Evolutionary conservation across 495 filamentous ascomycete species (phyloP).

Genomic region (Viridothelium virens): DNA sequence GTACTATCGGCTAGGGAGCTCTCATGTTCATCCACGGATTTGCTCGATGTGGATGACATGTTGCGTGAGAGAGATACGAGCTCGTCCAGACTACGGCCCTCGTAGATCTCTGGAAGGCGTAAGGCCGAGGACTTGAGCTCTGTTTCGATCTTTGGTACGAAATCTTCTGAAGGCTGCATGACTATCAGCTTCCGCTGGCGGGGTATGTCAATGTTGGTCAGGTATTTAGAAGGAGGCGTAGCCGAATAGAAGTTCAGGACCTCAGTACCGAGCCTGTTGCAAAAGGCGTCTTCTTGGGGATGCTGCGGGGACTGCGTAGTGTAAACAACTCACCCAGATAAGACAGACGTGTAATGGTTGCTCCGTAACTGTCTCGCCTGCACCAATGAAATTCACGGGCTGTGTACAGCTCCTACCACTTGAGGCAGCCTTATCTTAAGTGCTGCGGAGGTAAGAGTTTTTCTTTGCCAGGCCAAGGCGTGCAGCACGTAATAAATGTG

Average conservation of each 20-base stretch:
- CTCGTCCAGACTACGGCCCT: constrained; percentile 8
- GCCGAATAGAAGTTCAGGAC: background rate
- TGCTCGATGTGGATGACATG: constrained; percentile 23
- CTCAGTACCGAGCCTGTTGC: too few relatives aligned
- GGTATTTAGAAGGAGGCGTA: background rate
- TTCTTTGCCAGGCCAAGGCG: background rate
- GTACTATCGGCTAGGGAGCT: constrained; percentile 26
- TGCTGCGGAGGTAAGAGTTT: background rate
- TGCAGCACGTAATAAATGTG: background rate
- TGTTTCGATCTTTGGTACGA: background rate
- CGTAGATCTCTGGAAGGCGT: background rate
- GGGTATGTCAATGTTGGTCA: background rate
- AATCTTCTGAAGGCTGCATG: background rate
- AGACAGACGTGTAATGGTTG: background rate
- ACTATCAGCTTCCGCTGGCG: background rate
- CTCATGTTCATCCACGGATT: constrained; percentile 16
- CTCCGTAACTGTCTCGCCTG: background rate
- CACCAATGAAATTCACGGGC: background rate
- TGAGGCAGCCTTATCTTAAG: background rate
- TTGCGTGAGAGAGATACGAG: constrained; percentile 20
- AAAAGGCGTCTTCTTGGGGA: background rate
- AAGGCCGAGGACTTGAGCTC: background rate
- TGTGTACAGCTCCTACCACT: background rate
- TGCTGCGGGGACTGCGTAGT: background rate
- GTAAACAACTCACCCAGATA: constrained; percentile 9